These are phyloP conservation scores for Primulina huaijiensis DNA, from an alignment of 257 asterid genomes.

Conservation along the genomic window DNA sequence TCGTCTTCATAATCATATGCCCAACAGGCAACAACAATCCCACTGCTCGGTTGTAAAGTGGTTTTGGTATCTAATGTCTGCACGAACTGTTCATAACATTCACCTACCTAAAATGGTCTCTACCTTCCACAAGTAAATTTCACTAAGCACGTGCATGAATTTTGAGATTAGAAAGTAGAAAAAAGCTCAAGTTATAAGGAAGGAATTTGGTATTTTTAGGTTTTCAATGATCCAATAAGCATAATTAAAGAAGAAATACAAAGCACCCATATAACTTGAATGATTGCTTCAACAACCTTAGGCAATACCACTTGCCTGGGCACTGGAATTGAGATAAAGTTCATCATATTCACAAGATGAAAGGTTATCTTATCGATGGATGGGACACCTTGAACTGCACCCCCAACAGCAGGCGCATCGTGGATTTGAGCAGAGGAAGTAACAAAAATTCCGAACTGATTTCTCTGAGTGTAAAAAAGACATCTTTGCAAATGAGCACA, in stretches of 20 bases:
- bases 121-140: slow-evolving; percentile 4
- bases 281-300: slow-evolving; percentile 26
- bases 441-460: slow-evolving; percentile 82
- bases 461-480: slow-evolving; percentile 72
- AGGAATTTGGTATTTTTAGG: slow-evolving; percentile 8
- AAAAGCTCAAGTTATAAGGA: background rate
- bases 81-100: background rate
- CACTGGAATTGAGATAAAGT: slow-evolving; percentile 74
- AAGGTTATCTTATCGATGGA: slow-evolving; percentile 85
- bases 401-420: slow-evolving; percentile 83
- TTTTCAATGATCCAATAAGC: background rate
- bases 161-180: background rate
- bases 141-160: background rate
- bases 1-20: background rate
- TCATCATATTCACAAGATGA: slow-evolving; percentile 98
- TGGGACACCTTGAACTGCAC: slow-evolving; percentile 89
- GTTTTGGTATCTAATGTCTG: background rate
- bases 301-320: slow-evolving; percentile 72
- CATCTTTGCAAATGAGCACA: slow-evolving; percentile 92
- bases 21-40: slow-evolving; percentile 4
- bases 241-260: slow-evolving; percentile 6
- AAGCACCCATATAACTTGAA: slow-evolving; percentile 5
- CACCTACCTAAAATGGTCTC: background rate
- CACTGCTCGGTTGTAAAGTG: background rate
- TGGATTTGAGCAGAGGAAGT: slow-evolving; percentile 88